These are phyloP conservation scores for Diophrys appendiculata DNA, from an alignment of 73 alveolate species.

Conservation along the genomic window DNA sequence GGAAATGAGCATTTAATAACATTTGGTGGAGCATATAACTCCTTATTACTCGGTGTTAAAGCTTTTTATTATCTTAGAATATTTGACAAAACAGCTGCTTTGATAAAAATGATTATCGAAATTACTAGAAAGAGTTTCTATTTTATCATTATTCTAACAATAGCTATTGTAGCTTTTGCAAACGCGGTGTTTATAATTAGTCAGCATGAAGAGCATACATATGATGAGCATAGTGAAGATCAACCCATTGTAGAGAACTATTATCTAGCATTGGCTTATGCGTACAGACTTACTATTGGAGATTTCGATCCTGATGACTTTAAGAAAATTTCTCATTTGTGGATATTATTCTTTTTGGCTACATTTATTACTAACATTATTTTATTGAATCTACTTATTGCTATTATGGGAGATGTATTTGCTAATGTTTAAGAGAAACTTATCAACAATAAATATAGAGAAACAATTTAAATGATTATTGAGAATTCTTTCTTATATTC, in stretches of 20 bases:
- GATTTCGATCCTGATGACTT: constrained; percentile 23
- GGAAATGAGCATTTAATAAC: too few relatives aligned
- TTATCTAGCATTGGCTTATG: background rate
- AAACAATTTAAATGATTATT: too few relatives aligned
- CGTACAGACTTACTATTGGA: constrained; percentile 24
- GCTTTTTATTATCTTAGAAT: too few relatives aligned
- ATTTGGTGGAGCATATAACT: too few relatives aligned
- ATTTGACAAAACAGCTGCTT: background rate
- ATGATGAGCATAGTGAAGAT: too few relatives aligned
- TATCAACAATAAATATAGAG: background rate
- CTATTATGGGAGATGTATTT: background rate
- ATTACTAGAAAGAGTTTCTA: background rate
- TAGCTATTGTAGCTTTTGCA: constrained; percentile 7
- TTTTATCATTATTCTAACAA: background rate
- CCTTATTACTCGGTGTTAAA: too few relatives aligned
- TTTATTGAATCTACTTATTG: background rate
- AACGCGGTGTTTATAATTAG: background rate
- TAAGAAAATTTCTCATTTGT: background rate
- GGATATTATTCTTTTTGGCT: background rate
- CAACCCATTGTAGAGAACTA: background rate
- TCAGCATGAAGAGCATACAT: background rate
- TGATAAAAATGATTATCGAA: constrained; percentile 3
- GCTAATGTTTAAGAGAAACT: background rate
- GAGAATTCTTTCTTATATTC: background rate
- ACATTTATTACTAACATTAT: too few relatives aligned